Percentiles rank a stretch among this genome's conserved stretches.
phyloP scores from a whole-genome alignment of 805 yeast species.

The Candida vaughaniae region DNA sequence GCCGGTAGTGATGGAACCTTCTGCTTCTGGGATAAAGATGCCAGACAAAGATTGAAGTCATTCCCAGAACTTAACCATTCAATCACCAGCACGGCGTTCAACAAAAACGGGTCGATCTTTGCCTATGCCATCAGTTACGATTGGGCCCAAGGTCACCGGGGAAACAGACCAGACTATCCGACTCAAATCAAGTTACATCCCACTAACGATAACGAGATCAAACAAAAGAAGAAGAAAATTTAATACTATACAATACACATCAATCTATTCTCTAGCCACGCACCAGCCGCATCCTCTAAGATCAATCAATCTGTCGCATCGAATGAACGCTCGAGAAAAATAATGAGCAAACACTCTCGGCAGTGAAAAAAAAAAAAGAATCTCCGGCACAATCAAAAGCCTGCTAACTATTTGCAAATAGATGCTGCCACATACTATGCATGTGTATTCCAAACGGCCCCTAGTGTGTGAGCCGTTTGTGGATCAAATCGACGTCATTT shows the following conservation, averaged over 20 bases:
- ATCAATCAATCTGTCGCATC: neutral
- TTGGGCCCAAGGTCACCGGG: conserved; percentile 90
- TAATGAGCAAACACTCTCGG: too few relatives aligned
- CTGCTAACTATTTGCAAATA: too few relatives aligned
- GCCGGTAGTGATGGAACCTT: conserved; percentile 95
- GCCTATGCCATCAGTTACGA: conserved; percentile 94
- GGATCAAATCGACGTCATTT: conserved; percentile 32
- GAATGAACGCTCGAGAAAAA: too few relatives aligned
- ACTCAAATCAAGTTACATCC: conserved; percentile 80
- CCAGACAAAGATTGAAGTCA: conserved; percentile 80
- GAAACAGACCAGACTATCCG: conserved; percentile 72
- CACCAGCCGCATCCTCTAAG: too few relatives aligned
- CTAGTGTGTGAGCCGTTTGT: conserved; percentile 32
- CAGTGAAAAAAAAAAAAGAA: too few relatives aligned
- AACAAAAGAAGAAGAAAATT: conserved; percentile 46
- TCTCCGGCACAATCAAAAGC: too few relatives aligned
- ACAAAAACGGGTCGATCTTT: conserved; percentile 75
- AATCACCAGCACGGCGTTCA: conserved; percentile 77
- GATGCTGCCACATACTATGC: too few relatives aligned
- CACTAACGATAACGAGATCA: conserved; percentile 81
- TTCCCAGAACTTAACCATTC: conserved; percentile 68
- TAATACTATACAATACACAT: conserved; percentile 1
- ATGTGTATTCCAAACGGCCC: conserved; percentile 26
- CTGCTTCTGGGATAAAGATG: conserved; percentile 95
- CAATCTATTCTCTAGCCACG: too few relatives aligned